A percentile compares a stretch with the other conserved stretches of the same genome.
These are phyloP conservation scores for Mortierella claussenii DNA, from an alignment of 192 early-diverging fungal genomes.

Conservation along the genomic window DNA sequence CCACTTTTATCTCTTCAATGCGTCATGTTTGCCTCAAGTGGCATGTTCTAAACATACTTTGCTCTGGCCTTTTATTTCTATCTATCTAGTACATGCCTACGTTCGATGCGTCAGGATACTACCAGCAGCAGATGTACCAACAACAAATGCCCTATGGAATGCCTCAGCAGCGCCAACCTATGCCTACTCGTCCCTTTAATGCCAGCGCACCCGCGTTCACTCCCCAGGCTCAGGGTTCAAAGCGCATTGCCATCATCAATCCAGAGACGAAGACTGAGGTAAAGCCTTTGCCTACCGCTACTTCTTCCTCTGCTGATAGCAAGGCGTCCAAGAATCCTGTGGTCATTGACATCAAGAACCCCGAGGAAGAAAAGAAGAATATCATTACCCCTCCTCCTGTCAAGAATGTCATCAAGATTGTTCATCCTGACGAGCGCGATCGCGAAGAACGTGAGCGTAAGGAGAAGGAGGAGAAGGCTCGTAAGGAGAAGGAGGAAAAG, in stretches of 20 bases:
- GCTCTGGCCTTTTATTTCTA: too few relatives aligned
- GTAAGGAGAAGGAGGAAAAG: conserved; percentile 40
- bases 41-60: too few relatives aligned
- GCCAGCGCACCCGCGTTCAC: conserved; percentile 26
- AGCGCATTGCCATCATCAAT: conserved; percentile 79
- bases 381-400: conserved; percentile 43
- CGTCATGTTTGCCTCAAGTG: too few relatives aligned
- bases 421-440: conserved; percentile 59
- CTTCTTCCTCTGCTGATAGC: conserved; percentile 25
- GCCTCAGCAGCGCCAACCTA: conserved; percentile 40
- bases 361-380: conserved; percentile 44
- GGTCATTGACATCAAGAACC: conserved; percentile 34
- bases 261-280: conserved; percentile 78
- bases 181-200: conserved; percentile 21
- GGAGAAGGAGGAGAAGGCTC: conserved; percentile 58
- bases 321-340: conserved; percentile 39
- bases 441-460: conserved; percentile 56
- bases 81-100: conserved; percentile 21
- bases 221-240: conserved; percentile 55
- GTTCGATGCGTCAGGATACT: conserved; percentile 17
- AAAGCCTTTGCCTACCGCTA: conserved; percentile 56
- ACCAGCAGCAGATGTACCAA: conserved; percentile 29
- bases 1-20: too few relatives aligned
- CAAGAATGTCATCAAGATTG: conserved; percentile 58
- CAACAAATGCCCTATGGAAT: conserved; percentile 48